These are phyloP conservation scores for Lindgomyces ingoldianus DNA, from an alignment of 495 filamentous ascomycete genomes.

Conservation along the genomic window DNA sequence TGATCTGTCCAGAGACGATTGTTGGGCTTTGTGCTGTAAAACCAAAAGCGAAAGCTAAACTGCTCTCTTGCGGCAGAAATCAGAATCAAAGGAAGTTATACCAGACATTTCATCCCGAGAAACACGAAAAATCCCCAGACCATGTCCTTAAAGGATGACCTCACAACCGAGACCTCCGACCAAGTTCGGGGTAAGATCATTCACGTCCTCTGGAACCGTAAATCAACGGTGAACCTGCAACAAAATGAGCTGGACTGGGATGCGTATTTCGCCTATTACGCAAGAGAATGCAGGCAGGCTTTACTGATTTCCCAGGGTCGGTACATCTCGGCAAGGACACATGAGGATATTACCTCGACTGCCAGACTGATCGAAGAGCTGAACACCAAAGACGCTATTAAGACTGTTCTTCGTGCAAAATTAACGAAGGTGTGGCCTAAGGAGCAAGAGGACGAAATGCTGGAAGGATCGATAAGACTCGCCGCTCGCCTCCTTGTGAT, in stretches of 20 bases:
- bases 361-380: neutral
- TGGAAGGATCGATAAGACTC: neutral
- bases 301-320: neutral
- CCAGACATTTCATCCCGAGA: too few relatives aligned
- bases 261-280: conserved; percentile 3
- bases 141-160: too few relatives aligned
- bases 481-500: conserved; percentile 1
- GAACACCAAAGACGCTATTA: neutral
- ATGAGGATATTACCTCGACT: neutral
- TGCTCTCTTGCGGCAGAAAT: too few relatives aligned
- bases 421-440: neutral
- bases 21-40: too few relatives aligned
- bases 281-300: neutral
- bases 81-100: too few relatives aligned
- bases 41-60: too few relatives aligned
- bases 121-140: too few relatives aligned
- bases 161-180: too few relatives aligned
- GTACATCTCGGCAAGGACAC: neutral
- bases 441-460: neutral
- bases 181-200: too few relatives aligned
- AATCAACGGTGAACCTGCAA: neutral
- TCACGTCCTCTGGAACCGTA: too few relatives aligned
- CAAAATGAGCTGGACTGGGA: conserved; percentile 1
- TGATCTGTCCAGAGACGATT: too few relatives aligned
- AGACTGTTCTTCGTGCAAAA: neutral